These are phyloP conservation scores for Penicillium atrosanguineum DNA, from an alignment of 495 filamentous ascomycete genomes.

Conservation along the genomic window DNA sequence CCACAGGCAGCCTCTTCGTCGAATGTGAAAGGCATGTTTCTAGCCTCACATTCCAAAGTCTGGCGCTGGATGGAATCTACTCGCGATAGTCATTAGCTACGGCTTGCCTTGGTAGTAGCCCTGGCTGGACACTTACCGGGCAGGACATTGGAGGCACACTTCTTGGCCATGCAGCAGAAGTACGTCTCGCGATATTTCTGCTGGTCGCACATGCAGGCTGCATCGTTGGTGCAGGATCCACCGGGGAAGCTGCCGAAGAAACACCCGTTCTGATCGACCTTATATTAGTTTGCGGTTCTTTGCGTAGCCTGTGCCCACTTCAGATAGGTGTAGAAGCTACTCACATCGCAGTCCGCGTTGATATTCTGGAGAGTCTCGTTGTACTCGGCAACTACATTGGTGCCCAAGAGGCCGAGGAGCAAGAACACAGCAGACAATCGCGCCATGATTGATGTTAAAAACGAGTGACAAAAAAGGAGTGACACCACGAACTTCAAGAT, in stretches of 20 bases:
- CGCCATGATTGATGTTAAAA: conserved; percentile 1
- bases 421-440: not conserved
- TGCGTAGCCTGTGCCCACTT: no score
- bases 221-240: conserved; percentile 3
- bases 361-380: not conserved
- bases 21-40: conserved; percentile 7
- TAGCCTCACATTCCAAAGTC: not conserved
- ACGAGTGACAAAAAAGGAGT: not conserved
- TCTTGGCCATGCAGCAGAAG: conserved; percentile 2
- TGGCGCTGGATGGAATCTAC: not conserved
- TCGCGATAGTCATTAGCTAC: not conserved
- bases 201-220: conserved; percentile 7
- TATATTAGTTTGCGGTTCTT: no score
- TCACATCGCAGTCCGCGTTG: conserved; percentile 5
- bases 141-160: conserved; percentile 1
- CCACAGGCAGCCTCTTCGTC: conserved; percentile 2
- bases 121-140: not conserved
- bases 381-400: not conserved
- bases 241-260: not conserved
- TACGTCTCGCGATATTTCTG: conserved; percentile 4
- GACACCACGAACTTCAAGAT: not conserved
- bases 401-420: conserved; percentile 1
- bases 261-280: not conserved
- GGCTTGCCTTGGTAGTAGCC: no score
- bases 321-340: not conserved